Base-by-base conservation (phyloP, 257 asterid species). In the Gynochthodes officinalis region DNA sequence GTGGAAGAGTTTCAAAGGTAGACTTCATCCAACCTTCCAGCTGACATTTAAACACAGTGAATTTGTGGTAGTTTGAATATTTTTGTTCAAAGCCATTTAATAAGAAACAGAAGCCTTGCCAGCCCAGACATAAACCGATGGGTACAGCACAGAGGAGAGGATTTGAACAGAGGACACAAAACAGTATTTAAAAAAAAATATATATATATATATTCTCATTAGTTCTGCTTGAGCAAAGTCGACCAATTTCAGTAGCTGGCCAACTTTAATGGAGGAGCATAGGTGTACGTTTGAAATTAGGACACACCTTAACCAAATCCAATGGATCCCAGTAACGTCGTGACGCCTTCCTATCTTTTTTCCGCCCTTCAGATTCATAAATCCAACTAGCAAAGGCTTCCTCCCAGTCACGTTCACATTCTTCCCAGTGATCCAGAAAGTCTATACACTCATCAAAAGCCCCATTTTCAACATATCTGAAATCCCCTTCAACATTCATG, bases 401-500 rank as follows among this genome's bases (percentile, higher is more conserved):
- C 75, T 91, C 96, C 97, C 97, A 94, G 64, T 89, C 86, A 69
- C 79, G 91, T 69, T 81, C 80, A 74, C 87, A 86, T 67, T 78
- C 82, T 69, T 87, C 96, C 90, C 89, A 82, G 86, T 88, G 86
- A 50, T 89, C 96, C 69, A 93, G 84, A 81, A 94, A 94, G 86
- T 82, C 83, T 42, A 87, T 76, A 71, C 97, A 89, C 83, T 91
- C 98, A 63, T 87, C 91, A 53, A 88, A 89, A 43, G 86, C 96
- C 27, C 96, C 95, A 12, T 96, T 75, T 76, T 89, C 93, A 54
- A 86, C 98, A 71, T 86, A 91, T 80, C 98, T 82, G 76, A 81
- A 94, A 79, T 94, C 98, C 58, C 98, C 96, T 72, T 94, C 96
- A 66, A 94, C 96, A 35, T 94, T 94, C 95, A 94, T 89, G 81